Percentiles rank a stretch among this genome's conserved stretches.
phyloP scores from a whole-genome alignment of 139 green algal genomes.

The Nannochloris sp. region DNA sequence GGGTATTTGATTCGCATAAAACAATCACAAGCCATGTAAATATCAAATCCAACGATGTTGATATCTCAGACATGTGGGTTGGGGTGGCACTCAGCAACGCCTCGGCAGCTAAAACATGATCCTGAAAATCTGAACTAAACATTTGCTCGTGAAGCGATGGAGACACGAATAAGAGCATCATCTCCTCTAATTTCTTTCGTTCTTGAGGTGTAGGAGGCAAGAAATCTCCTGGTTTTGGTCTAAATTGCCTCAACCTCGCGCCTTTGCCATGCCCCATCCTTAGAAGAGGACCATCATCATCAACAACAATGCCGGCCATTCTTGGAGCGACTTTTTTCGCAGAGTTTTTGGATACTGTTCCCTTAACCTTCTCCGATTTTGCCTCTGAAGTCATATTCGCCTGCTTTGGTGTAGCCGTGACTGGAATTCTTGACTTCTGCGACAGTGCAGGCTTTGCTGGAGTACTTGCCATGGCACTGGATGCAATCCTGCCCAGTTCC shows the following conservation, averaged over 20 bases:
- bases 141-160: constrained; percentile 17
- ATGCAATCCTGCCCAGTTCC: constrained; percentile 28
- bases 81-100: constrained; percentile 17
- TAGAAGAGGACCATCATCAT: background rate
- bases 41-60: constrained; percentile 61
- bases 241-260: constrained; percentile 21
- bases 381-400: background rate
- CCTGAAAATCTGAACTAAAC: constrained; percentile 66
- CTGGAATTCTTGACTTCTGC: background rate
- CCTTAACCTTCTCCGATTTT: background rate
- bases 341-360: background rate
- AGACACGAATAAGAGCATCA: constrained; percentile 44
- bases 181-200: constrained; percentile 43
- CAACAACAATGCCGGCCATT: background rate
- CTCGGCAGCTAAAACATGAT: constrained; percentile 68
- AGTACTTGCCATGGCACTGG: background rate
- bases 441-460: constrained; percentile 5
- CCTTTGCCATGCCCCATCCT: constrained; percentile 1
- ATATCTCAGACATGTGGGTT: constrained; percentile 15
- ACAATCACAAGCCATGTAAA: constrained; percentile 72
- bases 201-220: constrained; percentile 59
- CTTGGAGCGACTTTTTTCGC: background rate
- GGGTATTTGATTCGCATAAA: constrained; percentile 75
- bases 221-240: constrained; percentile 56
- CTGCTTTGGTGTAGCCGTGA: too few species aligned